A percentile compares a stretch with the other conserved stretches of the same genome.
Evolutionary conservation across 2,329 filamentous ascomycete genomes (phyloP).

Genomic region (Berkeleyomyces basicola): DNA sequence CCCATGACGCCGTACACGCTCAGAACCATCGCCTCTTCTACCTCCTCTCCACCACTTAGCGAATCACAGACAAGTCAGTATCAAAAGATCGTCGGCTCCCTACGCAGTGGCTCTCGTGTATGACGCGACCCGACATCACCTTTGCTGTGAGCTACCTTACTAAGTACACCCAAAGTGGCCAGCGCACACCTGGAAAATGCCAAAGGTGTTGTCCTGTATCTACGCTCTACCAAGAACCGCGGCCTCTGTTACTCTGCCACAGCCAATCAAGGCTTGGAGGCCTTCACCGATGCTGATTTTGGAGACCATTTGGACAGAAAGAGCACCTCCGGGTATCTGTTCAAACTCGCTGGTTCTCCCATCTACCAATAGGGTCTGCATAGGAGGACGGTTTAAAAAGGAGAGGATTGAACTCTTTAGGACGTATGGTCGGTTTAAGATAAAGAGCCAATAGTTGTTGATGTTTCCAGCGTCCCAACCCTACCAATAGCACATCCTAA

Average conservation of each 20-base stretch:
- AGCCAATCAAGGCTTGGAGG: neutral
- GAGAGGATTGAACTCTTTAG: no score
- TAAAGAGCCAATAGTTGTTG: no score
- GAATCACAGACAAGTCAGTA: neutral
- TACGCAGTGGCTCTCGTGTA: neutral
- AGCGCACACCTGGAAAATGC: neutral
- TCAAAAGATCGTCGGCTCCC: neutral
- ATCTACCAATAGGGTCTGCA: neutral
- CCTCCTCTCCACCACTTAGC: no score
- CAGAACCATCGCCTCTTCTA: no score
- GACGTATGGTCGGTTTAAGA: no score
- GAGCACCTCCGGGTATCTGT: neutral
- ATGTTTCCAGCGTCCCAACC: no score
- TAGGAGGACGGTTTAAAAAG: no score
- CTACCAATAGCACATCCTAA: no score
- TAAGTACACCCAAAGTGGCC: neutral
- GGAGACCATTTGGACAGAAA: neutral
- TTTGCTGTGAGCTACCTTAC: neutral
- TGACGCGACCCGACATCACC: neutral
- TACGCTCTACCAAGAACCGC: neutral
- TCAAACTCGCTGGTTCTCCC: neutral
- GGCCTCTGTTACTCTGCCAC: neutral
- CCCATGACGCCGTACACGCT: no score
- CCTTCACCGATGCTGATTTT: neutral
- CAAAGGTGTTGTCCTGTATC: neutral